These are phyloP conservation scores for Psophocarpus tetragonolobus DNA, from an alignment of 306 rosid species.

Conservation along the genomic window DNA sequence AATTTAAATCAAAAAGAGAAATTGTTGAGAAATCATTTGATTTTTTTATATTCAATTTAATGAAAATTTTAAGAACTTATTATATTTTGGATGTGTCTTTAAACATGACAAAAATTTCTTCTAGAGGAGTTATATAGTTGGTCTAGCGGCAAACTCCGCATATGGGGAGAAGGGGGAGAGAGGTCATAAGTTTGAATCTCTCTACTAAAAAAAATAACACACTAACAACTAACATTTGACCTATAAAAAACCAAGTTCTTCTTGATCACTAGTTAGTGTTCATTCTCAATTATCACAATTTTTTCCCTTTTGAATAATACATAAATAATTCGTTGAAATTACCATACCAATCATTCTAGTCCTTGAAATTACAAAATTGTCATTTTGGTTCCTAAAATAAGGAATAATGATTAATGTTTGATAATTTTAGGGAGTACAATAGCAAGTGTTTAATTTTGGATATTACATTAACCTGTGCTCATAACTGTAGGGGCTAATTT, in stretches of 20 bases:
- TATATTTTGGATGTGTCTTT: background rate
- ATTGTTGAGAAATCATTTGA: background rate
- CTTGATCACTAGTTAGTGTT: background rate
- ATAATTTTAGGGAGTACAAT: background rate
- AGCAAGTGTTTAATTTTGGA: background rate
- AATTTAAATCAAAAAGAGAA: background rate
- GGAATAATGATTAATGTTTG: background rate
- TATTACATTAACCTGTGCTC: background rate
- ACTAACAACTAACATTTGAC: too few species aligned
- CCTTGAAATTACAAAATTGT: background rate
- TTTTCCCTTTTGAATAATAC: background rate
- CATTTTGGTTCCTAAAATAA: background rate
- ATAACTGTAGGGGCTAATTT: background rate
- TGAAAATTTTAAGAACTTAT: background rate
- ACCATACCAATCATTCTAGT: background rate
- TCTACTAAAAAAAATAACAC: too few species aligned
- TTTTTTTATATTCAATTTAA: background rate
- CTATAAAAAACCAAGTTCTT: background rate
- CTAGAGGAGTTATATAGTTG: too few species aligned
- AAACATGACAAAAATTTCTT: too few species aligned
- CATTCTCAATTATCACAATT: conserved; percentile 10
- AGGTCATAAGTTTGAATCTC: too few species aligned
- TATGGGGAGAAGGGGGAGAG: too few species aligned
- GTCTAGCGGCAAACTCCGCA: too few species aligned
- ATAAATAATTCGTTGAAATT: background rate